Evolutionary conservation across 148 eudicot species (phyloP).

Genomic region (Arbutus unedo): DNA sequence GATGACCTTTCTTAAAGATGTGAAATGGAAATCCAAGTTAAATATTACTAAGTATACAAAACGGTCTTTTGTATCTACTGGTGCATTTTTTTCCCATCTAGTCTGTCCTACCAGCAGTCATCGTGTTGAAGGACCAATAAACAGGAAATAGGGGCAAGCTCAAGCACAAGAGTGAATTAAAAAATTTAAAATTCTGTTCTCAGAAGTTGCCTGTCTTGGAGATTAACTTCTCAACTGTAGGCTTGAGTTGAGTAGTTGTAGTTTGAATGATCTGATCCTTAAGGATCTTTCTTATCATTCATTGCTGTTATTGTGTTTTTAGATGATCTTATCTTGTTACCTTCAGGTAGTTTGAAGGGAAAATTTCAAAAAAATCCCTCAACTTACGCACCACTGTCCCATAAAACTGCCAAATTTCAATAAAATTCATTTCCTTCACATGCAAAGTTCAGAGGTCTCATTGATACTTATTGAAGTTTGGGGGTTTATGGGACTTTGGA

Average conservation of each 20-base stretch:
- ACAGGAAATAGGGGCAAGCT: not conserved
- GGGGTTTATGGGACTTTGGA: too few relatives aligned
- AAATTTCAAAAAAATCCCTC: too few relatives aligned
- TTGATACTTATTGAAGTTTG: too few relatives aligned
- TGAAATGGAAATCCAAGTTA: not conserved
- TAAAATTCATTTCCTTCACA: too few relatives aligned
- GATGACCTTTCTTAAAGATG: not conserved
- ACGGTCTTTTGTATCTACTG: not conserved
- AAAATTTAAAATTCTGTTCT: not conserved
- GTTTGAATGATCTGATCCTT: not conserved
- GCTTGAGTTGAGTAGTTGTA: not conserved
- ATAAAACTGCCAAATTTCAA: too few relatives aligned
- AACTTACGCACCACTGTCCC: too few relatives aligned
- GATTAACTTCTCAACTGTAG: not conserved
- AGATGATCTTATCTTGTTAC: not conserved
- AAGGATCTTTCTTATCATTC: not conserved
- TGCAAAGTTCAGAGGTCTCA: too few relatives aligned
- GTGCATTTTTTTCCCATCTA: conserved; percentile 8
- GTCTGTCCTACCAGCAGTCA: not conserved
- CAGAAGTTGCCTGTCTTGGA: not conserved
- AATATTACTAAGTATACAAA: not conserved
- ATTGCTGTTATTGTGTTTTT: not conserved
- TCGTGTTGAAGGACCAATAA: not conserved
- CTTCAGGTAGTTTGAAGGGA: not conserved
- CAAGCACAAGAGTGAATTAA: not conserved